phyloP scores from a whole-genome alignment of 345 rosid species.

The Durio zibethinus region DNA sequence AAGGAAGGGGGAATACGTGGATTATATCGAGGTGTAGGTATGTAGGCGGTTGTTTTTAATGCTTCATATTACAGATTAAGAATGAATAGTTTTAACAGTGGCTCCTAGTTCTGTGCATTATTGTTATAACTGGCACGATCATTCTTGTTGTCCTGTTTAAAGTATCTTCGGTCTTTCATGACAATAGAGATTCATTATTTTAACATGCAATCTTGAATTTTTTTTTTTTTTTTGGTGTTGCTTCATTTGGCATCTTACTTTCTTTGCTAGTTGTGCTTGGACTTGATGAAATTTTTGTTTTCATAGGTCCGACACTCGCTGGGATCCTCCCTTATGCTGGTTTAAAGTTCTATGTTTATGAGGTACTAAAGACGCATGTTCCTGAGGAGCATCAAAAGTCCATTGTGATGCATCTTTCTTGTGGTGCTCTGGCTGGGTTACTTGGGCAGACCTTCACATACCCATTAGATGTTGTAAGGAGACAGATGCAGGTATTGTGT shows the following conservation, averaged over 20 bases:
- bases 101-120: not conserved
- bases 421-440: slow-evolving; percentile 94
- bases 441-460: slow-evolving; percentile 92
- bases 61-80: not conserved
- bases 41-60: slow-evolving; percentile 12
- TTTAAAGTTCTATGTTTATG: slow-evolving; percentile 86
- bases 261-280: slow-evolving; percentile 12
- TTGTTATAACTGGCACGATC: not conserved
- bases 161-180: not conserved
- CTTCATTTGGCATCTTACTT: not conserved
- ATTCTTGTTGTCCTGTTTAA: not conserved
- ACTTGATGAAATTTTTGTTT: slow-evolving; percentile 20
- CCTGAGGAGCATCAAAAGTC: slow-evolving; percentile 91
- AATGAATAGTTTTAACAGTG: not conserved
- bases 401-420: slow-evolving; percentile 75
- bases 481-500: slow-evolving; percentile 87
- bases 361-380: slow-evolving; percentile 76
- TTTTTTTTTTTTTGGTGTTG: not conserved
- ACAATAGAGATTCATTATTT: not conserved
- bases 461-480: slow-evolving; percentile 91
- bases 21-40: slow-evolving; percentile 87
- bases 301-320: slow-evolving; percentile 84
- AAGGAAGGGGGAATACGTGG: slow-evolving; percentile 81
- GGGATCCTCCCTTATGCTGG: slow-evolving; percentile 98
- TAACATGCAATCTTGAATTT: not conserved